Conservation (phyloP, 2,329 filamentous ascomycete genomes). For the Botrytis hyacinthi region DNA sequence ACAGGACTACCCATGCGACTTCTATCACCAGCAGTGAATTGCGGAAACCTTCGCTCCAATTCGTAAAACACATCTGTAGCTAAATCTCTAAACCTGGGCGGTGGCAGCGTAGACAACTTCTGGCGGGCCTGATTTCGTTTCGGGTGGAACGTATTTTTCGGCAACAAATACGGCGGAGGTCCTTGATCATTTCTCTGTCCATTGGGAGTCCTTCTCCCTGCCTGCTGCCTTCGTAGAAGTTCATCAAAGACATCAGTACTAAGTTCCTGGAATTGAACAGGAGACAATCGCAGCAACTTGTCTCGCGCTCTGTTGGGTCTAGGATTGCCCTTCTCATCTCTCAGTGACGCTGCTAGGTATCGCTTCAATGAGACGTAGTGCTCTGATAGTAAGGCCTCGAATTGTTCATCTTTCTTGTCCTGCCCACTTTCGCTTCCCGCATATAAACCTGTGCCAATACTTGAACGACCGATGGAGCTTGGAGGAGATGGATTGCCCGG, state of each 20-base stretch:
- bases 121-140: conserved; percentile 98
- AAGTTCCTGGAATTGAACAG: conserved; percentile 93
- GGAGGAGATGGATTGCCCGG: conserved; percentile 75
- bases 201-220: conserved; percentile 53
- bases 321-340: conserved; percentile 71
- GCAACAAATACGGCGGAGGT: conserved; percentile 72
- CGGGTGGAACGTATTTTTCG: conserved; percentile 88
- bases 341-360: conserved; percentile 61
- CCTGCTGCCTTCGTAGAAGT: conserved; percentile 78
- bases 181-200: conserved; percentile 47
- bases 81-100: conserved; percentile 83
- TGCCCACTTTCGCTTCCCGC: conserved; percentile 64
- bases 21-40: conserved; percentile 69
- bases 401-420: conserved; percentile 62
- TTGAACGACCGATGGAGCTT: conserved; percentile 81
- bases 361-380: conserved; percentile 78
- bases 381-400: conserved; percentile 64
- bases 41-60: conserved; percentile 83
- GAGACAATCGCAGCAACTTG: conserved; percentile 85
- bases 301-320: conserved; percentile 88
- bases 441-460: conserved; percentile 72
- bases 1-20: conserved; percentile 68
- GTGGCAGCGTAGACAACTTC: conserved; percentile 85
- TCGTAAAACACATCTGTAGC: conserved; percentile 97
- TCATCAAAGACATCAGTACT: conserved; percentile 98